phyloP scores from a whole-genome alignment of 192 early-diverging fungal species.

The Rhizoclosmatium globosum region DNA sequence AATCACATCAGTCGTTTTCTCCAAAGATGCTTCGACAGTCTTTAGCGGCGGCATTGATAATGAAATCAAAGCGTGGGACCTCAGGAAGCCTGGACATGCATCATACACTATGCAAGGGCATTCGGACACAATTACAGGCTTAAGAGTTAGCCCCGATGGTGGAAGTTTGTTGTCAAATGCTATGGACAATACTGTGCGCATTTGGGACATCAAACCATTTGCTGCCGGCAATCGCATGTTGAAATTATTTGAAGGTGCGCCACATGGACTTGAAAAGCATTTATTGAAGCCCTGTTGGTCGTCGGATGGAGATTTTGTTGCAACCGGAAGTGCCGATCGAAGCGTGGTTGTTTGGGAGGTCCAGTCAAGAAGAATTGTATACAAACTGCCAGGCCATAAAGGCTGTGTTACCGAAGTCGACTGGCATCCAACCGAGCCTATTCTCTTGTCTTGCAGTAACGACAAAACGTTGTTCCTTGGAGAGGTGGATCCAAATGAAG shows the following conservation, averaged over 20 bases:
- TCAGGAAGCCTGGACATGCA: conserved; percentile 72
- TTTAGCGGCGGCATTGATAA: conserved; percentile 93
- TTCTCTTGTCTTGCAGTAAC: conserved; percentile 80
- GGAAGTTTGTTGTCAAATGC: conserved; percentile 79
- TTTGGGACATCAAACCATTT: conserved; percentile 97
- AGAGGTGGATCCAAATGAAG: conserved; percentile 54
- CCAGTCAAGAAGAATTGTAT: conserved; percentile 78
- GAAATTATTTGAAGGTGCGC: conserved; percentile 85
- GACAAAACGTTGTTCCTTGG: conserved; percentile 92
- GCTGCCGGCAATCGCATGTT: conserved; percentile 73
- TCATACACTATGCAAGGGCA: conserved; percentile 81
- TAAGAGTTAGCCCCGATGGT: conserved; percentile 86
- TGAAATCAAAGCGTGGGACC: conserved; percentile 88
- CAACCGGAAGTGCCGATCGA: conserved; percentile 84
- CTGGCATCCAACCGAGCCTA: conserved; percentile 76
- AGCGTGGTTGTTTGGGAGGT: conserved; percentile 92
- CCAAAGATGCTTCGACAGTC: conserved; percentile 77
- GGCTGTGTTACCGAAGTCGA: conserved; percentile 94
- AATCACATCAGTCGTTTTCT: conserved; percentile 81
- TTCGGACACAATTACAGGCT: conserved; percentile 87
- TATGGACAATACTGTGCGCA: conserved; percentile 94
- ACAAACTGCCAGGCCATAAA: conserved; percentile 95
- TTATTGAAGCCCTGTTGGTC: conserved; percentile 91
- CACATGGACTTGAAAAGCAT: conserved; percentile 96
- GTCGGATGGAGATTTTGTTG: conserved; percentile 83